Conservation (phyloP, 2,329 filamentous ascomycete genomes). For the Harringtonia aguacate region DNA sequence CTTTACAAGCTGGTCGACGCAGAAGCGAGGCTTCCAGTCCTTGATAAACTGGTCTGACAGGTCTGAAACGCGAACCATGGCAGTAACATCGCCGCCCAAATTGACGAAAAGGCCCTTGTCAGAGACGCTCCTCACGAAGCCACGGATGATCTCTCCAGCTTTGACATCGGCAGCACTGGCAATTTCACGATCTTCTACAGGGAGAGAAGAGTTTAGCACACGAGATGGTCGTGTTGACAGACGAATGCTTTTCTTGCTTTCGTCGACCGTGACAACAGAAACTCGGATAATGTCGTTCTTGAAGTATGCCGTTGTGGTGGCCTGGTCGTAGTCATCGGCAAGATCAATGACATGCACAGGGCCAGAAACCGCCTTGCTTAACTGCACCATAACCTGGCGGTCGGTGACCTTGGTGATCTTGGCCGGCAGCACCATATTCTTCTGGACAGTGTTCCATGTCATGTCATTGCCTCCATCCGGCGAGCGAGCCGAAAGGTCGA, state of each 20-base stretch:
- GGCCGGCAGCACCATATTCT: constrained; percentile 72
- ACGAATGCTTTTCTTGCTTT: constrained; percentile 71
- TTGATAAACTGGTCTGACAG: constrained; percentile 87
- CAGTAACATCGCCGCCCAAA: constrained; percentile 70
- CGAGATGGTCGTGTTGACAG: constrained; percentile 80
- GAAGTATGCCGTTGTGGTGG: constrained; percentile 61
- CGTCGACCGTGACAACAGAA: constrained; percentile 72
- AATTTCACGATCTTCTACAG: constrained; percentile 74
- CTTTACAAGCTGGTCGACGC: constrained; percentile 81
- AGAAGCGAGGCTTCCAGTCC: constrained; percentile 86
- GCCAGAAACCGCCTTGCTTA: constrained; percentile 70
- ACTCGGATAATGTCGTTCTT: constrained; percentile 84
- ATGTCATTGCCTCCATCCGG: constrained; percentile 42
- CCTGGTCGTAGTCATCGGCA: constrained; percentile 74
- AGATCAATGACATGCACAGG: constrained; percentile 76
- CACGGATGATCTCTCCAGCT: constrained; percentile 69
- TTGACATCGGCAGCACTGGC: constrained; percentile 59
- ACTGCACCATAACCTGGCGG: constrained; percentile 71
- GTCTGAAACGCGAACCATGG: constrained; percentile 75
- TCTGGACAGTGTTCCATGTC: constrained; percentile 60
- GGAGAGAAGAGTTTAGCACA: constrained; percentile 74
- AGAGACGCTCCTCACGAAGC: constrained; percentile 82
- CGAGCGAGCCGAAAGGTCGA: constrained; percentile 77
- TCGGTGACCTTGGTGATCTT: constrained; percentile 80
- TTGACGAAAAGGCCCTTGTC: constrained; percentile 84